Conservation (phyloP, 768 basidiomycete genomes). For the Asterophora lycoperdoides region DNA sequence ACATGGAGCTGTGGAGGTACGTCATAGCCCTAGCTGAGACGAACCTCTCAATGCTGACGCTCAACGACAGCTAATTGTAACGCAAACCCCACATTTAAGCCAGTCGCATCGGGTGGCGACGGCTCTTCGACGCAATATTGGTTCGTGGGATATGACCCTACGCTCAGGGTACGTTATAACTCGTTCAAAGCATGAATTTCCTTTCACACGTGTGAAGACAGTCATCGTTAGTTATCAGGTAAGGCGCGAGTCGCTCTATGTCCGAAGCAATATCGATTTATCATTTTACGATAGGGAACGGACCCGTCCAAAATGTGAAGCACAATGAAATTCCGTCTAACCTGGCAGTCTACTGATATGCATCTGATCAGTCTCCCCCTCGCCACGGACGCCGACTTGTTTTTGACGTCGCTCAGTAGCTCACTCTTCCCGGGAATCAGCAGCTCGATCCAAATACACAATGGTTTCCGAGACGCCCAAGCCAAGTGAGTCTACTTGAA, state of each 20-base stretch:
- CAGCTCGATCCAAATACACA: slow-evolving; percentile 19
- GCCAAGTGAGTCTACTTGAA: slow-evolving; percentile 5
- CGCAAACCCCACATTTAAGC: slow-evolving; percentile 43
- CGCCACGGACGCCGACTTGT: no score
- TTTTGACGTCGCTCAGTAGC: slow-evolving; percentile 14
- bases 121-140: slow-evolving; percentile 40
- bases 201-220: neutral
- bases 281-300: slow-evolving; percentile 16
- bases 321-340: neutral
- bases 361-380: slow-evolving; percentile 8
- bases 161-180: slow-evolving; percentile 18
- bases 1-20: slow-evolving; percentile 44
- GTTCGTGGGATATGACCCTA: slow-evolving; percentile 40
- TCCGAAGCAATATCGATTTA: neutral
- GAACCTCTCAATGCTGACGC: neutral
- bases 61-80: slow-evolving; percentile 37
- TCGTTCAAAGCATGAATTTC: no score
- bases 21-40: neutral
- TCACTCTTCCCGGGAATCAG: slow-evolving; percentile 24
- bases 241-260: neutral
- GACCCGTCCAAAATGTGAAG: slow-evolving; percentile 22
- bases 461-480: slow-evolving; percentile 20
- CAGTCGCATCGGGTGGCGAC: slow-evolving; percentile 48
- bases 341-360: neutral
- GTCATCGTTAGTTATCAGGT: slow-evolving; percentile 17